Evolutionary conservation across 192 early-diverging fungal species (phyloP).

Genomic region (Coemansia sp.): DNA sequence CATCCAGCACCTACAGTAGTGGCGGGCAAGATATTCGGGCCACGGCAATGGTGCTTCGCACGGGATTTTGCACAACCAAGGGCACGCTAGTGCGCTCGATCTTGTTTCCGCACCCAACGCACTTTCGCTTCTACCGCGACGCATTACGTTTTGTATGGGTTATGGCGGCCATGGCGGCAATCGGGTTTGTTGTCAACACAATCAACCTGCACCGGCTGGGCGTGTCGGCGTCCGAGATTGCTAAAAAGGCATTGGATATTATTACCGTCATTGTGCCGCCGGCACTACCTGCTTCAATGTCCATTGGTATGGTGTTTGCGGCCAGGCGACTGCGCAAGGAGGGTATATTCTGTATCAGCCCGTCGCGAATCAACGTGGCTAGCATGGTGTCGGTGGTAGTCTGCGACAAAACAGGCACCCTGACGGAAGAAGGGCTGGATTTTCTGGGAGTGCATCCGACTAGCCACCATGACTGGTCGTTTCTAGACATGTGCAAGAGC

Average conservation of each 20-base stretch:
- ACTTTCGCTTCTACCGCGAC: slow-evolving; percentile 91
- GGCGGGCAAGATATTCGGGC: not conserved
- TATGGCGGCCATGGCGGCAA: slow-evolving; percentile 69
- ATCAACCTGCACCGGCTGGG: slow-evolving; percentile 80
- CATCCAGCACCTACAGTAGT: slow-evolving; percentile 28
- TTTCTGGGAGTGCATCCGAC: slow-evolving; percentile 74
- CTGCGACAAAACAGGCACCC: slow-evolving; percentile 98
- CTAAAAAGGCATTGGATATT: slow-evolving; percentile 84
- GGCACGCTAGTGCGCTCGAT: slow-evolving; percentile 90
- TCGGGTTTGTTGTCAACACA: slow-evolving; percentile 79
- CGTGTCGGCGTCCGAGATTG: slow-evolving; percentile 65
- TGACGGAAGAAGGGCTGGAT: slow-evolving; percentile 93
- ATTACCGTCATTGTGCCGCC: slow-evolving; percentile 96
- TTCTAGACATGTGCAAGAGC: slow-evolving; percentile 29
- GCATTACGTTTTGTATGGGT: slow-evolving; percentile 92
- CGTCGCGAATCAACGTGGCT: slow-evolving; percentile 91
- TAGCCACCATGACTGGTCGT: slow-evolving; percentile 19
- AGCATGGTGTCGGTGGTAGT: slow-evolving; percentile 92
- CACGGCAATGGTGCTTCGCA: slow-evolving; percentile 81
- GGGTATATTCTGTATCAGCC: slow-evolving; percentile 88
- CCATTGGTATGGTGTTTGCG: slow-evolving; percentile 94
- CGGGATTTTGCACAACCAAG: slow-evolving; percentile 94
- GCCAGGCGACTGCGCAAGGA: slow-evolving; percentile 70
- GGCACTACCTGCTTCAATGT: slow-evolving; percentile 94
- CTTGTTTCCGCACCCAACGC: slow-evolving; percentile 90